Conservation (phyloP, 2,329 filamentous ascomycete species). For the Calonectria hawksworthii region DNA sequence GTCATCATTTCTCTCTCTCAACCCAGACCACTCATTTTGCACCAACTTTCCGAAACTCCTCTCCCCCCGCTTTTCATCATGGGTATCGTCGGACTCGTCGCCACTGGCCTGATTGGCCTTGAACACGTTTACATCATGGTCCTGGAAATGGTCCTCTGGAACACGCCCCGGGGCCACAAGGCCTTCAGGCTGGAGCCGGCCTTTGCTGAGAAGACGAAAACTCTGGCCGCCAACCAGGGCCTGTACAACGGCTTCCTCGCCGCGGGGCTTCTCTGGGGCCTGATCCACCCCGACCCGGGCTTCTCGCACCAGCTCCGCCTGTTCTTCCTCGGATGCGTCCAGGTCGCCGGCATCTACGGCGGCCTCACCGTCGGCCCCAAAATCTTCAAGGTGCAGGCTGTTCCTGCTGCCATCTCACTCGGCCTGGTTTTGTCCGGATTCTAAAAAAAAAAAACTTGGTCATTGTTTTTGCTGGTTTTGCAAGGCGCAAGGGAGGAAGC, state of each 20-base stretch:
- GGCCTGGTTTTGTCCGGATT: conserved; percentile 46
- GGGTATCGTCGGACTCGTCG: conserved; percentile 50
- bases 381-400: conserved; percentile 60
- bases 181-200: conserved; percentile 60
- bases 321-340: conserved; percentile 63
- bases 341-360: conserved; percentile 61
- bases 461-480: background rate
- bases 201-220: conserved; percentile 60
- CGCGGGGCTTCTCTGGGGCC: conserved; percentile 61
- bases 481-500: background rate
- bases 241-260: conserved; percentile 68
- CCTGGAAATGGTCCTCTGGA: conserved; percentile 67
- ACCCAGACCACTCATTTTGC: background rate
- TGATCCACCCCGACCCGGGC: conserved; percentile 59
- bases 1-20: background rate
- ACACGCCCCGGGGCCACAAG: conserved; percentile 58
- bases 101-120: conserved; percentile 55
- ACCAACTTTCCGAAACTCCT: background rate
- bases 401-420: conserved; percentile 48
- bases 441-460: conserved; percentile 11
- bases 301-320: conserved; percentile 59
- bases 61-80: conserved; percentile 40
- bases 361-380: conserved; percentile 55
- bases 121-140: conserved; percentile 64
- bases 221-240: conserved; percentile 65